Evolutionary conservation across 164 flowering plant species (phyloP), one percentile per base, ranked within the genome.

Genomic region (Litsea cubeba): DNA sequence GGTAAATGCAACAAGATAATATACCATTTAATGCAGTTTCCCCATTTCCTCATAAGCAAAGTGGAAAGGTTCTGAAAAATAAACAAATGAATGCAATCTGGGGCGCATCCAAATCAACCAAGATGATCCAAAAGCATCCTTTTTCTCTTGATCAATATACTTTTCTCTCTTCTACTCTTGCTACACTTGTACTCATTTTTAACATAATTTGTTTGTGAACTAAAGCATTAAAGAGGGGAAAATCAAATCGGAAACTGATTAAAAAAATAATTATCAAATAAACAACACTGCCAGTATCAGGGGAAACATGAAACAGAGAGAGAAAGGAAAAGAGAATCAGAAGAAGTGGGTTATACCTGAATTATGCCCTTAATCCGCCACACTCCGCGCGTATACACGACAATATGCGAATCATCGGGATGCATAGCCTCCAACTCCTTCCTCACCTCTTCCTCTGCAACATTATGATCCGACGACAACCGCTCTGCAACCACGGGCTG

Each of bases 361-460:
- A 94, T 94, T 75, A 94, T 94, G 68, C 98, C 98, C 79, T 94
- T 94, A 50, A 94, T 87, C 76, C 98, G 84, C 97, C 98, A 94
- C 78, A 94, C 98, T 46, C 98, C 98, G 23, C 91, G 89, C 46
- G 78, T 85, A 73, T 83, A 80, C 3, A 94, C 84, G 28, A 94
- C 97, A 71, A 94, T 80, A 78, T 90, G 95, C 0, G 93, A 76
- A 86, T 94, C 98, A 81, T 94, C 97, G 1, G 98, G 98, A 76
- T 94, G 97, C 79, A 88, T 91, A 1, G 88, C 95, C 76, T 83
- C 83, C 57, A 90, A 87, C 73, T 90, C 95, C 79, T 79, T 87
- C 77, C 95, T 85, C 28, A 90, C 95, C 30, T 91, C 91, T 81
- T 91, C 98, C 69, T 74, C 91, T 0, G 81, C 85, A 68, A 92